Base-by-base conservation (phyloP, 202 grass and related monocot genomes). In the Carex arenaria region DNA sequence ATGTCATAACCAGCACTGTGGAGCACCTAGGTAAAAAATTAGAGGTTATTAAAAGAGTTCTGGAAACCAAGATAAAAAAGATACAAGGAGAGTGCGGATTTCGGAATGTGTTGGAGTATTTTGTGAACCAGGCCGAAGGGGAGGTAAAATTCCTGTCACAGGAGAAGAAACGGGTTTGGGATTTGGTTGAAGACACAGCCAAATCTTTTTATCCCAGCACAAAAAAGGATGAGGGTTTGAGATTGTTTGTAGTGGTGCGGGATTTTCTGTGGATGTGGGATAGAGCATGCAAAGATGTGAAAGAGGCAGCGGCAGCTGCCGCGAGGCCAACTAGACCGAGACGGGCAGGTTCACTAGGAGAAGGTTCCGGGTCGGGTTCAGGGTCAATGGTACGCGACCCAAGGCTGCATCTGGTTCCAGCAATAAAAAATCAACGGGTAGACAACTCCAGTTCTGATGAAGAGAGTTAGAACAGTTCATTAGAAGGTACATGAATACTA, bases 201-300 rank as follows among this genome's bases (percentile, higher is more conserved):
- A 78, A 78, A 78, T 78, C 74, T 38, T 78, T 78, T 34, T 78
- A 78, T 57, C 74, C 74, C 3, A 78, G 74, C 74, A 78, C 74
- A 1, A 78, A 78, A 60, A 82, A 98, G 75, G 96, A 98, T 4
- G 96, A 98, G 79, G 91, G 93, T 7, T 80, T 98, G 23, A 85
- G 85, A 18, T 89, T 98, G 83, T 98, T 98, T 84, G 88, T 93
- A 26, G 68, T 98, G 10, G 89, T 96, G 20, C 82, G 93, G 32
- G 91, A 99, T 74, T 96, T 94, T 66, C 84, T 99, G 20, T 68
- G 66, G 53, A 93, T 99, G 84, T 82, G 94, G 69, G 96, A 94
- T 51, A 99, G 84, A 85, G 91, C 85, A 36, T 94, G 96, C 84
- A 94, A 88, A 80, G 96, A 95, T 72, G 87, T 99, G 71, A 95